Conservation (phyloP, 2,329 filamentous ascomycete species). For the Phoma sp. region DNA sequence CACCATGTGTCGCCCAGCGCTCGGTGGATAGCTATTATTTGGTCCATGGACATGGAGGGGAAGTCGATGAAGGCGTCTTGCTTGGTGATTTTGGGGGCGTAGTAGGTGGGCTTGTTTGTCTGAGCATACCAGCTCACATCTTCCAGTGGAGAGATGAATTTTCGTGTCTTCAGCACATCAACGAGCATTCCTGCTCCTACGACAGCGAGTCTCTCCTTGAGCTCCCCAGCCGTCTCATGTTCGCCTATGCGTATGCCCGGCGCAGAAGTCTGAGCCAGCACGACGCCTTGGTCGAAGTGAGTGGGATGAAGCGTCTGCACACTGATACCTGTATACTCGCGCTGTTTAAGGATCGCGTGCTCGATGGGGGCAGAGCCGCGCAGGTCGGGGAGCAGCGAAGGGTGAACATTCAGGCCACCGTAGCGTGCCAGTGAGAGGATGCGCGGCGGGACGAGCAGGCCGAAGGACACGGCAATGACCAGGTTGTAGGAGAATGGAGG, state of each 20-base stretch:
- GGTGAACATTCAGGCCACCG: conserved; percentile 92
- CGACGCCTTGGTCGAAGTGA: conserved; percentile 77
- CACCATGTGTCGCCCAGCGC: conserved; percentile 74
- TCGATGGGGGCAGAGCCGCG: conserved; percentile 87
- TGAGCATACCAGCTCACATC: conserved; percentile 40
- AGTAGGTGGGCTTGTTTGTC: conserved; percentile 38
- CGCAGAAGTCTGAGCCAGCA: conserved; percentile 70
- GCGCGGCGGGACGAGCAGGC: conserved; percentile 81
- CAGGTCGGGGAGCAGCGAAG: conserved; percentile 86
- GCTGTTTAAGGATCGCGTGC: conserved; percentile 73
- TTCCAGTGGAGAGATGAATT: conserved; percentile 70
- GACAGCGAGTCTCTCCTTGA: conserved; percentile 63
- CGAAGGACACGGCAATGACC: conserved; percentile 92
- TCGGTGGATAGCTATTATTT: conserved; percentile 62
- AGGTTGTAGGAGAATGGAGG: conserved; percentile 63
- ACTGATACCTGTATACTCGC: conserved; percentile 72
- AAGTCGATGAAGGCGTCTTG: conserved; percentile 70
- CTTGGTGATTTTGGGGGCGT: conserved; percentile 77
- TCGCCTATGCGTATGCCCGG: conserved; percentile 63
- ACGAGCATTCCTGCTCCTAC: conserved; percentile 76
- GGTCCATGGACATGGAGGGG: conserved; percentile 58
- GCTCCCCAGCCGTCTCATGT: conserved; percentile 54
- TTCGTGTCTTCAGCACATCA: conserved; percentile 64
- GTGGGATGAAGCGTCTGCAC: conserved; percentile 83
- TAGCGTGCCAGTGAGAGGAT: conserved; percentile 75